Evolutionary conservation across 352 stramenopile genomes (phyloP), one percentile per base, ranked within the genome.

Genomic region (Peronospora destructor): DNA sequence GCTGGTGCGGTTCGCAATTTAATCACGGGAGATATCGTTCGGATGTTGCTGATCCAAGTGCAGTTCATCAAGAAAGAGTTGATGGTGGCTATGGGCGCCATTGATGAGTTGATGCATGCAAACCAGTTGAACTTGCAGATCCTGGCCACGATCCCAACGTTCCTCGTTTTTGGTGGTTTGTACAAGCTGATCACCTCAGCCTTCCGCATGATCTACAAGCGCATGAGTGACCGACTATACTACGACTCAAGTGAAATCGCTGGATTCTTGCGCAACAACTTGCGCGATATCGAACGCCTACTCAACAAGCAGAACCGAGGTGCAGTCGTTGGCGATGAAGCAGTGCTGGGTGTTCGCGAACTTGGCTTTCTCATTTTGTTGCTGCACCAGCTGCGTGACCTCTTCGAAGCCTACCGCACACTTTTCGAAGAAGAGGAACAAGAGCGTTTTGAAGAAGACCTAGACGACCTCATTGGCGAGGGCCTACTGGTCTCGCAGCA

Each of bases 41-140:
- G 81, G 28, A 92, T 92, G 81, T 68, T 92, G 46, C 64, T 92
- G 25, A 92, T 92, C 46, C 81, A 92, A 34, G 76, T 92, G 29
- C 81, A 92, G 59, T 92, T 92, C 47, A 92, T 92, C 70, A 92
- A 92, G 60, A 92, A 92, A 45, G 81, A 92, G 56, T 62, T 92
- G 19, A 90, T 92, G 78, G 78, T 90, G 16, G 81, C 81, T 13
- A 92, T 92, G 81, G 78, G 80, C 17, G 81, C 81, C 13, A 90
- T 92, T 54, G 81, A 92, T 41, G 78, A 90, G 53, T 66, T 92
- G 49, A 92, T 92, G 81, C 76, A 90, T 58, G 78, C 81, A 19
- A 92, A 92, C 50, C 81, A 92, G 54, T 73, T 92, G 33, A 92
- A 90, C 53, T 52, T 92, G 61, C 81, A 92, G 63, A 78, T 92